A percentile compares a stretch with the other conserved stretches of the same genome.
Conservation (phyloP, 2,329 filamentous ascomycete species). For the Diaporthe amygdali region DNA sequence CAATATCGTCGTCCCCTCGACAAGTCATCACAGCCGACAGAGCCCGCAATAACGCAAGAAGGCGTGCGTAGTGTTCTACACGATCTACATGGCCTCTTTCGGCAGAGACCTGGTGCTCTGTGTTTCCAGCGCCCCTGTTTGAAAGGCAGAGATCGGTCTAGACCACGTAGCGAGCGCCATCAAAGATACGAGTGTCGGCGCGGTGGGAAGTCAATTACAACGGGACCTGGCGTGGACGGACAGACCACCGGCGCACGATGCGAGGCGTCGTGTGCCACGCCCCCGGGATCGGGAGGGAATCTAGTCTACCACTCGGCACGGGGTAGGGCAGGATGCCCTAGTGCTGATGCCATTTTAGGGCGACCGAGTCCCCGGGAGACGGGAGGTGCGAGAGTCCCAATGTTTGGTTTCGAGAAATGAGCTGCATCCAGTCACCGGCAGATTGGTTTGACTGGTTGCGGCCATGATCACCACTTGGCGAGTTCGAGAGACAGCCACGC, state of each 20-base stretch:
- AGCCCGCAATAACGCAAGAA: too few relatives aligned
- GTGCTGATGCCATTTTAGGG: slow-evolving; percentile 1
- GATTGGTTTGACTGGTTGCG: background rate
- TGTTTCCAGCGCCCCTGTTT: background rate
- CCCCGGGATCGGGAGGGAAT: background rate
- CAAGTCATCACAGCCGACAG: too few relatives aligned
- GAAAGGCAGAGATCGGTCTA: background rate
- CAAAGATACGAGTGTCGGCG: background rate
- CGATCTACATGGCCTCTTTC: background rate
- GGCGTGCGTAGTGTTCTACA: background rate
- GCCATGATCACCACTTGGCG: background rate
- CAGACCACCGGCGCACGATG: background rate
- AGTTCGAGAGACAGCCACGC: background rate
- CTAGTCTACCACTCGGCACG: background rate
- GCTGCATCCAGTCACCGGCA: background rate
- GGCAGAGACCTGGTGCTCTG: background rate
- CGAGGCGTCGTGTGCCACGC: background rate
- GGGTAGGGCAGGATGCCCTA: background rate
- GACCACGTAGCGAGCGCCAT: background rate
- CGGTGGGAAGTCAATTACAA: background rate
- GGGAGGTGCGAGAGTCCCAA: background rate
- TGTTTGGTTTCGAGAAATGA: background rate
- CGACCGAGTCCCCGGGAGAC: background rate
- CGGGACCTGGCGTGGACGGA: background rate
- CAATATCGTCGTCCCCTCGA: too few relatives aligned